Percentiles rank a stretch among this genome's conserved stretches.
Evolutionary conservation across 352 stramenopile genomes (phyloP).

Genomic region (Plasmopara muralis): DNA sequence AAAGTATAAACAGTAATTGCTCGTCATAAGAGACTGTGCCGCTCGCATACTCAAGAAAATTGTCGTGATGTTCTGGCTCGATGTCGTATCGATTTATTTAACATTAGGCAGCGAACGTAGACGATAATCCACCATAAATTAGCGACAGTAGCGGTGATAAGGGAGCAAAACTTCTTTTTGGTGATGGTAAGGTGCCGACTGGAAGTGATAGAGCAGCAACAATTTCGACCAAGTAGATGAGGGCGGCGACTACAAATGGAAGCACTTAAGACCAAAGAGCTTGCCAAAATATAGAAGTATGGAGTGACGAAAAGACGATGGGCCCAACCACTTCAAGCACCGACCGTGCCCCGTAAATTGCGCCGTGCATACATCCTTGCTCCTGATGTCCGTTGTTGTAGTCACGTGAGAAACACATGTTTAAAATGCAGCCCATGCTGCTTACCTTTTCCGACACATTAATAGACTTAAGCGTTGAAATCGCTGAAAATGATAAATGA

Average conservation of each 20-base stretch:
- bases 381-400: too few species aligned
- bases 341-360: too few species aligned
- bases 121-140: conserved; percentile 29
- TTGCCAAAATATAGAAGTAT: conserved; percentile 42
- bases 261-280: conserved; percentile 38
- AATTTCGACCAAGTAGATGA: conserved; percentile 45
- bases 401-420: too few species aligned
- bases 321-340: conserved; percentile 31
- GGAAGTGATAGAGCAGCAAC: conserved; percentile 41
- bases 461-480: conserved; percentile 29
- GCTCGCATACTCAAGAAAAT: conserved; percentile 13
- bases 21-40: conserved; percentile 13
- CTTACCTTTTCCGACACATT: conserved; percentile 46
- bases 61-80: conserved; percentile 8
- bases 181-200: conserved; percentile 8
- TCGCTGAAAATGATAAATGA: conserved; percentile 63
- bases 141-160: conserved; percentile 27
- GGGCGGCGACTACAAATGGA: conserved; percentile 51
- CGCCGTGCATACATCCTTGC: too few species aligned
- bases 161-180: conserved; percentile 3
- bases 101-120: conserved; percentile 34
- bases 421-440: too few species aligned
- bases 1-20: conserved; percentile 37
- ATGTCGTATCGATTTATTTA: conserved; percentile 36
- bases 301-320: conserved; percentile 57